Base-by-base conservation (phyloP, 2,329 filamentous ascomycete genomes). In the Ceratocystis papillata region DNA sequence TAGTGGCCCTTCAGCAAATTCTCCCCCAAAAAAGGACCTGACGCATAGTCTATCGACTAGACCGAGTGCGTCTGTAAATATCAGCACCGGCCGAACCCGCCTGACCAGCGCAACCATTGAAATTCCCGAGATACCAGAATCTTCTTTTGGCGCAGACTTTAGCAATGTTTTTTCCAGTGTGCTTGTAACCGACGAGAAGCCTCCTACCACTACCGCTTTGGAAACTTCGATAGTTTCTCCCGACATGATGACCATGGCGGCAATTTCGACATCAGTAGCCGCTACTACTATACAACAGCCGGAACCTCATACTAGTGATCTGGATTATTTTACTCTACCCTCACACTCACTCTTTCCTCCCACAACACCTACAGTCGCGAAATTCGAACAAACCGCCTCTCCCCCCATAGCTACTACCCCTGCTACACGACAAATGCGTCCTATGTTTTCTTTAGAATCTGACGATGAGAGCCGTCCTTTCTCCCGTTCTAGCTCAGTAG, bases 401-500 rank as follows among this genome's bases (percentile, higher is more conserved):
- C 2, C n/a, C 8, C 22, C 28, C 1, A 59, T n/a, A 10, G 15
- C 55, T 3, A 25, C 55, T 3, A 25, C 12, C 17, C 17, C 17
- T 8, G 17, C 1, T 5, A 28, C 45, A 4, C 2, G 15, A 1
- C 57, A 25, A 33, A 22, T 7, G 37, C 57, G 53, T 25, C 59
- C 59, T 5, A 30, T 67, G 15, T 65, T 67, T 33, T 67, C 66
- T 59, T 20, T 37, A 15, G 55, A 17, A 10, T 64, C 63, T 2
- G 48, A 57, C 17, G 33, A 60, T 30, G 25, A 60, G 15, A 50
- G 57, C 8, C 50, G 63, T 44, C 63, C 63, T 17, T 20, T 12
- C 15, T 65, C 66, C 10, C 41, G 63, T n/a, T 63, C 63, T 2
- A 59, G 62, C 37, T 61, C 62, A 41, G 30, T 50, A 6, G 53